A percentile compares a stretch with the other conserved stretches of the same genome.
These are phyloP conservation scores for Suillus bovinus DNA, from an alignment of 768 basidiomycete genomes.

Conservation along the genomic window DNA sequence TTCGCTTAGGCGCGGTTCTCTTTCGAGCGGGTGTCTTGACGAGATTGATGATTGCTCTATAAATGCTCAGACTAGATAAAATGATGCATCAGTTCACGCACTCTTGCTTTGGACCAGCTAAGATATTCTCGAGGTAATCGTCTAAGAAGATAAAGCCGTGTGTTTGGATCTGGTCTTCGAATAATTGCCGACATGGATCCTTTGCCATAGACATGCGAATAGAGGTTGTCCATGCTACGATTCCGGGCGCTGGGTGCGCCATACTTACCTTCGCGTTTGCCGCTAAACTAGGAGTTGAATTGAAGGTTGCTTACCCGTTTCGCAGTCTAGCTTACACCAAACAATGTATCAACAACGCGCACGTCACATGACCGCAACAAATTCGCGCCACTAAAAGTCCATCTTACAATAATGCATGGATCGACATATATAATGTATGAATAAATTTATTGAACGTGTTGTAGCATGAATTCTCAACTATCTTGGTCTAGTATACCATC, in stretches of 20 bases:
- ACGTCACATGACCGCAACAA: slow-evolving; percentile 27
- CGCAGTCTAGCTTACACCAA: slow-evolving; percentile 13
- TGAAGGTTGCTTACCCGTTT: slow-evolving; percentile 1
- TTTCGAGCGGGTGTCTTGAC: slow-evolving; percentile 84
- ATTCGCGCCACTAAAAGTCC: no score
- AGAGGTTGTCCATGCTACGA: slow-evolving; percentile 67
- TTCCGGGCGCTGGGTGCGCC: slow-evolving; percentile 37
- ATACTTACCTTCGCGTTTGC: slow-evolving; percentile 10
- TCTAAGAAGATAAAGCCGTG: slow-evolving; percentile 81
- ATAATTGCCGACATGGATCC: slow-evolving; percentile 68
- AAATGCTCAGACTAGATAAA: slow-evolving; percentile 5
- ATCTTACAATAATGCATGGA: no score
- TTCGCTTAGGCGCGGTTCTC: slow-evolving; percentile 53
- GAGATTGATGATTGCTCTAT: slow-evolving; percentile 72
- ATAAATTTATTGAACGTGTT: no score
- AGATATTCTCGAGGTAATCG: slow-evolving; percentile 72
- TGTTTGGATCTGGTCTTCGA: slow-evolving; percentile 72
- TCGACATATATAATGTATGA: no score
- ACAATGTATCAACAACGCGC: slow-evolving; percentile 28
- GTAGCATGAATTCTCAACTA: background rate
- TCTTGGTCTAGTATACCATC: background rate
- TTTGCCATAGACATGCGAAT: slow-evolving; percentile 69
- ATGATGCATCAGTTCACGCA: slow-evolving; percentile 30
- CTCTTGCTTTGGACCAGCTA: slow-evolving; percentile 68
- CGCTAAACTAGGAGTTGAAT: background rate